Base-by-base conservation (phyloP, 192 early-diverging fungal genomes). In the Chytriomyces confervae region DNA sequence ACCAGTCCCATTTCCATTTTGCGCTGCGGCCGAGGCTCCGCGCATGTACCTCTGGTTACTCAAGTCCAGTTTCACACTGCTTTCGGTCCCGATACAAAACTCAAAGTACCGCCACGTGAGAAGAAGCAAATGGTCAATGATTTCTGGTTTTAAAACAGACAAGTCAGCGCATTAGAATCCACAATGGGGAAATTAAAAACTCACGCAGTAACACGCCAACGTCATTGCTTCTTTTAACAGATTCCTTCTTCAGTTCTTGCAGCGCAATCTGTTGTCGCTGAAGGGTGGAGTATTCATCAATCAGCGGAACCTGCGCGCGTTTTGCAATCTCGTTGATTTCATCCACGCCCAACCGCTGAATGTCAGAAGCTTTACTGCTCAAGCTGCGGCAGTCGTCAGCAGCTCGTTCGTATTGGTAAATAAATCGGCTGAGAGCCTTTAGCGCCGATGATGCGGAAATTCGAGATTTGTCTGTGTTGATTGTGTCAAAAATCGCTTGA, bases 271-370 rank as follows among this genome's bases (percentile, higher is more conserved):
- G 86, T 65, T 87, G 83, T 18, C 83, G 65, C 66, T 87, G 85
- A 50, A 79, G 69, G 3, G 81, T 69, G 23, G 77, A 78, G 46
- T 87, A 81, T 9, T 84, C 84, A 36, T 84, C 84, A 6, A 85
- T 80, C 57, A 78, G 66, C 24, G 81, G 74, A 72, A 71, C 27
- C 11, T 18, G 18, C 24, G 18, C 36, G 7, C 53, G 20, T 71
- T 73, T 73, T 49, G 62, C 63, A 67, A 87, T 87, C 57, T 87
- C 85, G 68, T 84, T 83, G 57, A 88, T 80, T 65, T 88, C 87
- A 49, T 88, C 86, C n/a, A 84, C 73, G 5, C 81, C 57, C 24
- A 89, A 70, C 23, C 79, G 74, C 16, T 86, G 64, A 9, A 88
- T n/a, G 60, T 89, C 87, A 16, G 50, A 47, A n/a, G 80, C 73